Base-by-base conservation (phyloP, 805 yeast genomes). In the Saccharomycopsis amapae region DNA sequence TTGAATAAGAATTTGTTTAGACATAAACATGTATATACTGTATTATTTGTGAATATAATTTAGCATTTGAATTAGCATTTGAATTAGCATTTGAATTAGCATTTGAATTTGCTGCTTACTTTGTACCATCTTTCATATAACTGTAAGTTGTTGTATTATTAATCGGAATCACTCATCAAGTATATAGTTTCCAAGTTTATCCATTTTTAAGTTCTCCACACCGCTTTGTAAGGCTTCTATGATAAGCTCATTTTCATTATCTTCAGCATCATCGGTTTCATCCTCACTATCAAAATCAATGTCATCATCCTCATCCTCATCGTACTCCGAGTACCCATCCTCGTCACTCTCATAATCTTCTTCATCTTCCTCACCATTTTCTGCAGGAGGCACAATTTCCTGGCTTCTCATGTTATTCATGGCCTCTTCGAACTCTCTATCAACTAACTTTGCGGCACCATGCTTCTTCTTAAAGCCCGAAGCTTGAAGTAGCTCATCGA, bases 401-500 rank as follows among this genome's bases (percentile, higher is more conserved):
- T 78, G 85, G 45, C 69, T 71, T 53, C 61, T 7, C 48, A 56
- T 3, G 12, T 55, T 61, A 12, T 42, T 49, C 32, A 48, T 49
- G 12, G 34, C 48, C n/a, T 47, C 48, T 22, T 54, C 63, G 3
- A 59, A 54, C 23, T 60, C 65, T 20, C 67, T 62, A 3, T 67
- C 67, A 20, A 19, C 40, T 3, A 33, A 35, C 19, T 38, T 42
- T 7, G 22, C 23, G 13, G 25, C 37, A n/a, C 47, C 47, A 23
- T 22, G 13, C 26, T 40, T 40, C 26, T 67, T 74, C 18, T 67
- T 65, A 57, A 73, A 87, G 1, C 99, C 99, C 1, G 96, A 86
- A 0, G 98, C 98, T 56, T 83, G 81, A 2, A 93, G 94, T 52
- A 81, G 78, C n/a, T 78, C 73, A 65, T 93, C 99, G 54, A 93